A percentile compares a stretch with the other conserved stretches of the same genome.
Conservation (phyloP, 768 basidiomycete genomes). For the Tricholoma hemisulphureum region DNA sequence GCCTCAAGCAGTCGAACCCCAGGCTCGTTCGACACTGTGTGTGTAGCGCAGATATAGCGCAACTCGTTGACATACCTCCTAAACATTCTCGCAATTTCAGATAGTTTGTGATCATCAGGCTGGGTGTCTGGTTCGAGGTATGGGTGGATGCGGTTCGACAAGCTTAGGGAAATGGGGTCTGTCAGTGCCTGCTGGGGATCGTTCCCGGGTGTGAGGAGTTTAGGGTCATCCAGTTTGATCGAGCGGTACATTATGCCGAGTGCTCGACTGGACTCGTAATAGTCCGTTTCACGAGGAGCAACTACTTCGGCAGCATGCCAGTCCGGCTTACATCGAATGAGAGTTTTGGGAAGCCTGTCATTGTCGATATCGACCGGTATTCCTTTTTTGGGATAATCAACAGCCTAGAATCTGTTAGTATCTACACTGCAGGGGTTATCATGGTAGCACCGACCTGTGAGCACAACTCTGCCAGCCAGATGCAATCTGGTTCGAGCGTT, state of each 20-base stretch:
- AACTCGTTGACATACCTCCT: constrained; percentile 61
- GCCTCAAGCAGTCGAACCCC: constrained; percentile 62
- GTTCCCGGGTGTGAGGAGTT: constrained; percentile 18
- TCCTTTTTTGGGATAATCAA: constrained; percentile 81
- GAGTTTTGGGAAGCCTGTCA: constrained; percentile 44
- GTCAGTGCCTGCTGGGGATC: constrained; percentile 16
- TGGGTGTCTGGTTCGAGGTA: constrained; percentile 25
- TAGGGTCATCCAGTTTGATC: constrained; percentile 45
- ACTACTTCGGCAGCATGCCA: constrained; percentile 69
- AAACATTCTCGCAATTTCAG: constrained; percentile 42
- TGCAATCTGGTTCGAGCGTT: constrained; percentile 55
- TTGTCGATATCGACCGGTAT: constrained; percentile 54
- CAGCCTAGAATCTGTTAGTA: constrained; percentile 42
- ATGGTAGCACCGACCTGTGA: constrained; percentile 36
- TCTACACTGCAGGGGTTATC: not conserved
- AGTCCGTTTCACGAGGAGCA: constrained; percentile 54
- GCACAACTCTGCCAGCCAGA: constrained; percentile 59
- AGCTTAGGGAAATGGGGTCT: constrained; percentile 40
- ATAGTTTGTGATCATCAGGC: constrained; percentile 21
- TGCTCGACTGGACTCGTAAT: constrained; percentile 69
- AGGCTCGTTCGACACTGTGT: constrained; percentile 58
- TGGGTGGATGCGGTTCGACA: constrained; percentile 30
- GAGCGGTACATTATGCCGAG: constrained; percentile 71
- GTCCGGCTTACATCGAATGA: constrained; percentile 74
- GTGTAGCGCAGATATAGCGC: constrained; percentile 65